Conservation (phyloP, 352 stramenopile genomes). For the Phytophthora syringae region DNA sequence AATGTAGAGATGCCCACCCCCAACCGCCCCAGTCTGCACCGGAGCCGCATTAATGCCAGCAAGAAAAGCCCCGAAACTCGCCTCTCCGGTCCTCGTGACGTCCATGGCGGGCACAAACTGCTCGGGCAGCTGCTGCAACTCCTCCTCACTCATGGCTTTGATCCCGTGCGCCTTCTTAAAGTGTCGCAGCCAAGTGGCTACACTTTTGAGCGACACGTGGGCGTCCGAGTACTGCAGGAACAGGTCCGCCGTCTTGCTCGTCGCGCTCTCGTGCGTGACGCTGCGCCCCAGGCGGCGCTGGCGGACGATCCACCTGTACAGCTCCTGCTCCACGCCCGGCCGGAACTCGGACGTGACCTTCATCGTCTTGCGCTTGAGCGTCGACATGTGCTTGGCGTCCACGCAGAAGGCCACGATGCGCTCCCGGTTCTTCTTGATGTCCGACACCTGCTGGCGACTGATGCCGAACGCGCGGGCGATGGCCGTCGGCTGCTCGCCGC, state of each 20-base stretch:
- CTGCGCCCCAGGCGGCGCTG: constrained; percentile 56
- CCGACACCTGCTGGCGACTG: constrained; percentile 81
- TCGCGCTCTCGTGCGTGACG: constrained; percentile 58
- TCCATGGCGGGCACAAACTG: constrained; percentile 74
- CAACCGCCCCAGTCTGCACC: constrained; percentile 2
- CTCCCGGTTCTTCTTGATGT: constrained; percentile 89
- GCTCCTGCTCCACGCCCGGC: constrained; percentile 79
- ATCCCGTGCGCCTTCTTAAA: constrained; percentile 76
- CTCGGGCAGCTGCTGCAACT: constrained; percentile 57
- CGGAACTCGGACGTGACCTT: constrained; percentile 71
- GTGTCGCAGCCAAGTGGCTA: constrained; percentile 67
- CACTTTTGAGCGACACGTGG: constrained; percentile 47
- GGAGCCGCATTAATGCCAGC: not conserved
- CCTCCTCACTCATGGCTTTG: constrained; percentile 55
- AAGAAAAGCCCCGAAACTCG: too few relatives aligned
- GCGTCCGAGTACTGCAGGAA: constrained; percentile 73
- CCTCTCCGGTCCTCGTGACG: constrained; percentile 25
- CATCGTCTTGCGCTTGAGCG: constrained; percentile 78
- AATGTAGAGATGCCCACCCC: too few relatives aligned
- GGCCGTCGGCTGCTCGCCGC: constrained; percentile 65
- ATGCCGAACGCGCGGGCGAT: constrained; percentile 75
- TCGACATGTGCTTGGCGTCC: constrained; percentile 78
- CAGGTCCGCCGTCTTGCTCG: constrained; percentile 63
- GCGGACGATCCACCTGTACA: constrained; percentile 86
- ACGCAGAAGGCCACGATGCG: constrained; percentile 80